Evolutionary conservation across 176 grass and related monocot species (phyloP).

Genomic region (Tillandsia fasciculata): DNA sequence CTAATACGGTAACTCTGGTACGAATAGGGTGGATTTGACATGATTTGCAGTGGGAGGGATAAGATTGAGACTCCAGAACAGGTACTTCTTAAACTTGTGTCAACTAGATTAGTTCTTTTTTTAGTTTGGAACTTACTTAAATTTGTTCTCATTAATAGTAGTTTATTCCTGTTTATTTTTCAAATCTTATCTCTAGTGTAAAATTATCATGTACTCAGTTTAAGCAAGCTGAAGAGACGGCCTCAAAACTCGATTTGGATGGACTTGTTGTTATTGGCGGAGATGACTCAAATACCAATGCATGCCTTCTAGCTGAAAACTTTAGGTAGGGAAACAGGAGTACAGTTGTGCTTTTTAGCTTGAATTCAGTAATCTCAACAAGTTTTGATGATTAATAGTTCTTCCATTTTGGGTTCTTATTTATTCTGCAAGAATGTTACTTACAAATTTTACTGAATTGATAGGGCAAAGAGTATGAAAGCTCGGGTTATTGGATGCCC

Average conservation of each 20-base stretch:
- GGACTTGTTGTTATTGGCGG: slow-evolving; percentile 97
- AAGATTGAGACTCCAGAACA: slow-evolving; percentile 99
- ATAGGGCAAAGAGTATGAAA: slow-evolving; percentile 75
- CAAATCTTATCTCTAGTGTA: not conserved
- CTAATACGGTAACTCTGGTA: not conserved
- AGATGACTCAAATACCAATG: slow-evolving; percentile 98
- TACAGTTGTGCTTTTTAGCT: not conserved
- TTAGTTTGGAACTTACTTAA: not conserved
- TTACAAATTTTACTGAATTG: slow-evolving; percentile 15
- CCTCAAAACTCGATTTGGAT: slow-evolving; percentile 69
- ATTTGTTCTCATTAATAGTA: not conserved
- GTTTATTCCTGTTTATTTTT: not conserved
- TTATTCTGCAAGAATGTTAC: not conserved
- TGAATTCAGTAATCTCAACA: not conserved
- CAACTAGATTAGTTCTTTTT: not conserved
- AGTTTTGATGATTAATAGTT: not conserved
- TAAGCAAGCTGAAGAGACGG: slow-evolving; percentile 95
- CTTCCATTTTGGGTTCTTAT: not conserved
- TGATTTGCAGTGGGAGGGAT: slow-evolving; percentile 99
- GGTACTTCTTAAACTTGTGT: slow-evolving; percentile 23
- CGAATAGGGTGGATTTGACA: slow-evolving; percentile 87
- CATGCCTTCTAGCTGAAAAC: slow-evolving; percentile 88
- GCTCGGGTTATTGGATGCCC: slow-evolving; percentile 93
- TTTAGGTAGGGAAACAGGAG: slow-evolving; percentile 43
- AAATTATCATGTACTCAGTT: slow-evolving; percentile 37